Percentiles rank a stretch among this genome's conserved stretches.
Conservation (phyloP, 192 early-diverging fungal species). For the Chytriomyces hyalinus region DNA sequence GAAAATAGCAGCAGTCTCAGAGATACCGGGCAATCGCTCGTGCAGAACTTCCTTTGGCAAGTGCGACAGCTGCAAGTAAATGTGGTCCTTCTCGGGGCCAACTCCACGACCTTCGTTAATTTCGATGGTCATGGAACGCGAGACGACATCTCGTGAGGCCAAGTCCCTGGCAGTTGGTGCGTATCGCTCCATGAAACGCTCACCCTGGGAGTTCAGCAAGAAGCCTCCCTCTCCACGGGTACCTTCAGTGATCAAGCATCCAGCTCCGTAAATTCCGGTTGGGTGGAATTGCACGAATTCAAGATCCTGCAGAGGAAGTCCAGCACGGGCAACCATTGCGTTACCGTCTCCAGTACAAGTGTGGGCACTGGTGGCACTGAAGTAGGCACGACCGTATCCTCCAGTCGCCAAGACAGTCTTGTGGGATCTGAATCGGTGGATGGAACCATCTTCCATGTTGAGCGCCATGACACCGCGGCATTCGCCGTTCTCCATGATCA, state of each 20-base stretch:
- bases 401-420: conserved; percentile 99
- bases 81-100: conserved; percentile 94
- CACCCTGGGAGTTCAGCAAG: conserved; percentile 93
- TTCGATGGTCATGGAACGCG: conserved; percentile 97
- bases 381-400: conserved; percentile 98
- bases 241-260: conserved; percentile 97
- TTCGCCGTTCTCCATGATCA: conserved; percentile 97
- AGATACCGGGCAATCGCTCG: conserved; percentile 95
- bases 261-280: conserved; percentile 98
- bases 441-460: conserved; percentile 97
- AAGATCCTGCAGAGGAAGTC: conserved; percentile 95
- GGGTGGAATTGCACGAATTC: conserved; percentile 99
- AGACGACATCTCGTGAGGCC: conserved; percentile 98
- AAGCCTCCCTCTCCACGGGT: conserved; percentile 97
- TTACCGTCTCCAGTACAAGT: conserved; percentile 99
- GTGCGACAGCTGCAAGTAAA: conserved; percentile 94
- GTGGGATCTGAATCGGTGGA: conserved; percentile 96
- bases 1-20: conserved; percentile 98
- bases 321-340: conserved; percentile 97
- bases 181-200: conserved; percentile 99
- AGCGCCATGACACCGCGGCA: conserved; percentile 97
- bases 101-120: conserved; percentile 97
- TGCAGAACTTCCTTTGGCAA: conserved; percentile 86
- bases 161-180: conserved; percentile 98
- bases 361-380: conserved; percentile 97